A percentile compares a stretch with the other conserved stretches of the same genome.
Evolutionary conservation across 208 protist genomes (phyloP).

Genomic region (Acanthamoeba castellanii): DNA sequence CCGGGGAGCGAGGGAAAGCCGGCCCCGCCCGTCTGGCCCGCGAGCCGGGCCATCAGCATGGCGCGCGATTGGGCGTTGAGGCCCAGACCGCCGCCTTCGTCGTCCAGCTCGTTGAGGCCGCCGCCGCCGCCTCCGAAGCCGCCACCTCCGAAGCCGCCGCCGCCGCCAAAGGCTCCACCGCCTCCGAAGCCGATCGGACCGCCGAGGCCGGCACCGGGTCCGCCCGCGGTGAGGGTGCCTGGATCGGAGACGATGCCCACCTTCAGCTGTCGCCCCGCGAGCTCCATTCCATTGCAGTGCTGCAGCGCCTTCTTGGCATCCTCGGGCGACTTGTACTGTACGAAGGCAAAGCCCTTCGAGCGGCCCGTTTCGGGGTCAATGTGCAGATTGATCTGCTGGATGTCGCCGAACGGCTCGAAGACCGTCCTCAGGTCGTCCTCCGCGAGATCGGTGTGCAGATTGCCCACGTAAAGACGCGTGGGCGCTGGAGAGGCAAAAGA

Average conservation of each 20-base stretch:
- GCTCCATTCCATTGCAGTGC: conserved; percentile 83
- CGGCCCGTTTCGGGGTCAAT: conserved; percentile 79
- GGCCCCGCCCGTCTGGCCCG: background rate
- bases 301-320: conserved; percentile 84
- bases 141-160: background rate
- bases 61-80: conserved; percentile 75
- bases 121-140: background rate
- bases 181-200: background rate
- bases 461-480: conserved; percentile 82
- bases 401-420: conserved; percentile 80
- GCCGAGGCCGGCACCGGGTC: background rate
- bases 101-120: conserved; percentile 65
- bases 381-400: conserved; percentile 77
- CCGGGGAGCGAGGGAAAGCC: conserved; percentile 30
- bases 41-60: conserved; percentile 77
- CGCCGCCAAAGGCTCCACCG: too few relatives aligned
- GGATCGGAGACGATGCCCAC: conserved; percentile 73
- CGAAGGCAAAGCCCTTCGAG: conserved; percentile 83
- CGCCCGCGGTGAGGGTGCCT: background rate
- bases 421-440: conserved; percentile 82
- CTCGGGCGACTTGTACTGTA: conserved; percentile 82
- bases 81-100: conserved; percentile 72
- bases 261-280: conserved; percentile 81
- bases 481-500: conserved; percentile 13
- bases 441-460: conserved; percentile 80